A percentile compares a stretch with the other conserved stretches of the same genome.
These are phyloP conservation scores for Gentiana straminea DNA, from an alignment of 257 asterid genomes.

Conservation along the genomic window DNA sequence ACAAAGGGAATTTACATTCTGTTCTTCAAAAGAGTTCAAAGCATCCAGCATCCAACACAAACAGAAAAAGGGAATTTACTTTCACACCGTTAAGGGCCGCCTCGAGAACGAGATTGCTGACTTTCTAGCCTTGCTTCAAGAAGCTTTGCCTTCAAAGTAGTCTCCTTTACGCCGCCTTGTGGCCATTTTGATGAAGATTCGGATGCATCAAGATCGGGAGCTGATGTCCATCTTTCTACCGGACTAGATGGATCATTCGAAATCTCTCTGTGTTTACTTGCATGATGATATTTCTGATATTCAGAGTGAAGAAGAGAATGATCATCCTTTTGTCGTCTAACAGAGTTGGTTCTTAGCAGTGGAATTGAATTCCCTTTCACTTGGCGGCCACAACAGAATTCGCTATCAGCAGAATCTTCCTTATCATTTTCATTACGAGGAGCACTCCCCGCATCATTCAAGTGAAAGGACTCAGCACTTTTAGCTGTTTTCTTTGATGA, in stretches of 20 bases:
- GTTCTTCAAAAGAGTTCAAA: too few species aligned
- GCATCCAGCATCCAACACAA: too few species aligned
- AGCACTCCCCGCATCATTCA: constrained; percentile 49
- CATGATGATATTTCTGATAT: constrained; percentile 9
- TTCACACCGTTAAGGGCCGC: constrained; percentile 20
- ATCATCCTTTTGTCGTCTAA: constrained; percentile 19
- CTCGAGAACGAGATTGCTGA: constrained; percentile 32
- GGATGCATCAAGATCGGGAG: constrained; percentile 19
- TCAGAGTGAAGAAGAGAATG: constrained; percentile 18
- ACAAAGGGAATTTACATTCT: too few species aligned
- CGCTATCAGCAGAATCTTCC: constrained; percentile 23
- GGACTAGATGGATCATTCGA: constrained; percentile 51
- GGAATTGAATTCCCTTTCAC: constrained; percentile 12
- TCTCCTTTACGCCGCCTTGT: constrained; percentile 27
- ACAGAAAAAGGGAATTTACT: too few species aligned
- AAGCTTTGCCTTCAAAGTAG: constrained; percentile 70
- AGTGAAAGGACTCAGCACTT: constrained; percentile 36
- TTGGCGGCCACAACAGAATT: constrained; percentile 13
- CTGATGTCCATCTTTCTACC: constrained; percentile 51
- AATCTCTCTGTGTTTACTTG: constrained; percentile 15
- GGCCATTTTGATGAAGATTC: constrained; percentile 34
- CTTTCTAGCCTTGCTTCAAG: constrained; percentile 69
- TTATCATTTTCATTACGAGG: constrained; percentile 46
- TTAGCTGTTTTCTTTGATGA: constrained; percentile 14
- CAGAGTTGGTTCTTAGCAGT: constrained; percentile 3